Base-by-base conservation (phyloP, 768 basidiomycete species). In the Russula virescens region DNA sequence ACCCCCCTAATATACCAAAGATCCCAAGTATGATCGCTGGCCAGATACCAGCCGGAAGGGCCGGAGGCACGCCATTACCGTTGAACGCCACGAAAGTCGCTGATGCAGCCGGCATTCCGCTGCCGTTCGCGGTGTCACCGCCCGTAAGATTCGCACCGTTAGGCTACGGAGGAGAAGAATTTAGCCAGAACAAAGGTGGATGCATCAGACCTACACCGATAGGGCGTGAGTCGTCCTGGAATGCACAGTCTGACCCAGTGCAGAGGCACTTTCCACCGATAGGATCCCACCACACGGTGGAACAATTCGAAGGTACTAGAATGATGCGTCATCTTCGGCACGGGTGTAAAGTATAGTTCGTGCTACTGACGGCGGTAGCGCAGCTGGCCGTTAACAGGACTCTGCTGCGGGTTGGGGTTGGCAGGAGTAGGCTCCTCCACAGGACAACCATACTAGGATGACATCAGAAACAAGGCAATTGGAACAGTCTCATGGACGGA, bases 231-330 rank as follows among this genome's bases (percentile, higher is more conserved):
- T 78, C 72, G 68, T 92, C 89, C 4, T 72, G 71, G 73, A 91
- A 91, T 0, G 78, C 74, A 71, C 91, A 91, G 2, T 73, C 74
- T 55, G 62, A 66, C 2, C 80, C 78, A 0, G 73, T 79, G 73
- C 89, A 91, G 55, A 85, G 73, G 66, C 90, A 91, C 42, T 77
- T 73, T 67, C 83, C 85, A 28, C 66, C 76, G 55, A 90, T 79
- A 2, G 90, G 90, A 71, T 91, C 89, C 87, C 88, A 91, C 79
- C 88, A 91, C 3, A 86, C 79, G 11, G 88, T 90, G 5, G 86
- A 85, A 73, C 88, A 90, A 74, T 88, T 87, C 23, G 78, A 61
- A 25, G 88, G 82, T 3, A 89, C 86, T 87, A 62, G 21, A 23
- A 57, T 14, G 38, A n/a, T 21, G 23, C 46, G 23, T 48, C 18